Percentiles rank a stretch among this genome's conserved stretches.
Evolutionary conservation across 2,329 filamentous ascomycete species (phyloP).

Genomic region (Gnomoniopsis sp.): DNA sequence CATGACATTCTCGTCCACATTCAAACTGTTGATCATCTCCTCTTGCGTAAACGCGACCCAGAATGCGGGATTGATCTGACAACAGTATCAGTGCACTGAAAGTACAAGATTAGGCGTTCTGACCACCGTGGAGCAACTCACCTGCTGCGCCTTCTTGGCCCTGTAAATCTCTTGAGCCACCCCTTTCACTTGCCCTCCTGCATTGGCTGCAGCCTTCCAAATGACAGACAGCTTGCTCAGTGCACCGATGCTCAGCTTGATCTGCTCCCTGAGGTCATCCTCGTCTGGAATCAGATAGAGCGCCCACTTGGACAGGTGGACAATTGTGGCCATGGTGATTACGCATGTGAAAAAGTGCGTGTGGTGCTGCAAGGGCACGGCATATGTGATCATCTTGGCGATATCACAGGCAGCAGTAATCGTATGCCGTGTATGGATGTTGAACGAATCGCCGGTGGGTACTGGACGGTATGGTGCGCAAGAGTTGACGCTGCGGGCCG

Average conservation of each 20-base stretch:
- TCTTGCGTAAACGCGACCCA: constrained; percentile 54
- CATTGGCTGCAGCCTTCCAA: constrained; percentile 69
- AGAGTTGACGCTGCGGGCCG: constrained; percentile 56
- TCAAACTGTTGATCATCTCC: constrained; percentile 52
- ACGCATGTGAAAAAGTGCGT: constrained; percentile 83
- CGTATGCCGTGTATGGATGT: constrained; percentile 73
- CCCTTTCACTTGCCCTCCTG: constrained; percentile 69
- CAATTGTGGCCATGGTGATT: constrained; percentile 73
- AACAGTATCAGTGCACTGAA: background rate
- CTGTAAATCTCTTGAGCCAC: constrained; percentile 75
- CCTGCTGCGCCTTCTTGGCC: constrained; percentile 49
- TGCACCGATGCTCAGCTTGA: constrained; percentile 75
- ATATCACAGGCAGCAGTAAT: constrained; percentile 76
- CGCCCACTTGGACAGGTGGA: constrained; percentile 77
- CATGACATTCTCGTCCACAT: constrained; percentile 57
- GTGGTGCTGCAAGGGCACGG: constrained; percentile 68
- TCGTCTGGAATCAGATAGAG: constrained; percentile 60
- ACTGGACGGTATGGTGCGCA: constrained; percentile 60
- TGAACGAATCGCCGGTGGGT: constrained; percentile 50
- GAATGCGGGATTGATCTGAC: constrained; percentile 48
- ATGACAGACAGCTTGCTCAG: constrained; percentile 65
- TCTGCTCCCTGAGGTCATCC: constrained; percentile 68
- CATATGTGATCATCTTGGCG: constrained; percentile 70
- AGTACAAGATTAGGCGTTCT: background rate
- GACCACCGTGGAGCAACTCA: background rate